A percentile compares a stretch with the other conserved stretches of the same genome.
These are phyloP conservation scores for Trichophaea hybrida DNA, from an alignment of 2,329 filamentous ascomycete species.

Conservation along the genomic window DNA sequence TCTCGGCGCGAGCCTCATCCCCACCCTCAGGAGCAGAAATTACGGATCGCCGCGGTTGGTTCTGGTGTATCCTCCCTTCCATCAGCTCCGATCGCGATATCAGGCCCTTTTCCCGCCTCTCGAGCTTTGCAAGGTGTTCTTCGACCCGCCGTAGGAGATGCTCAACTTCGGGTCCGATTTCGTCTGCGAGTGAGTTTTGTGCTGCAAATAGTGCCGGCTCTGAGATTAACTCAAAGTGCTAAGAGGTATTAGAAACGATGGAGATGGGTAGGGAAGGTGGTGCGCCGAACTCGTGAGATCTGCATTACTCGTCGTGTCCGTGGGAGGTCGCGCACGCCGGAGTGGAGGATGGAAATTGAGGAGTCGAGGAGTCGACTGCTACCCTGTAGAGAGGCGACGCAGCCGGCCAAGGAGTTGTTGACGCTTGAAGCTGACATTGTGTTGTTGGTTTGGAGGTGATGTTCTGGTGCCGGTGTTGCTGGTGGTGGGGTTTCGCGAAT, in stretches of 20 bases:
- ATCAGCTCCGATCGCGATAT: conserved; percentile 73
- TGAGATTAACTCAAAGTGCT: conserved; percentile 89
- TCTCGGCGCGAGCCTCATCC: conserved; percentile 31
- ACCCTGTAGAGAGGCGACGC: conserved; percentile 44
- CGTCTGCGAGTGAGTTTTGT: conserved; percentile 69
- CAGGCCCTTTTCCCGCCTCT: conserved; percentile 66
- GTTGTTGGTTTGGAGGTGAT: not conserved
- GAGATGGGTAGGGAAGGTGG: not conserved
- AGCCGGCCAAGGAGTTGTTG: conserved; percentile 31
- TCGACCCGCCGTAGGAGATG: conserved; percentile 69
- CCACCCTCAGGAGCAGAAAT: conserved; percentile 18
- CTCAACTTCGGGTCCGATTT: conserved; percentile 76
- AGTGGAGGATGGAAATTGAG: conserved; percentile 41
- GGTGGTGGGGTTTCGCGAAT: not conserved
- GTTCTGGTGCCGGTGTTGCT: not conserved
- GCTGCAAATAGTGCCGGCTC: conserved; percentile 69
- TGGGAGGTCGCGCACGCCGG: conserved; percentile 40
- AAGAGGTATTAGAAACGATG: conserved; percentile 4
- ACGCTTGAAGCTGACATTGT: conserved; percentile 13
- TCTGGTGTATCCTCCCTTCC: conserved; percentile 42
- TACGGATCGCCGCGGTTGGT: conserved; percentile 19
- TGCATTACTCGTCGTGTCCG: conserved; percentile 43
- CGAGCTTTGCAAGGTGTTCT: conserved; percentile 66
- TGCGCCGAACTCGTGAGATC: conserved; percentile 40
- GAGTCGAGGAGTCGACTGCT: conserved; percentile 49